These are phyloP conservation scores for Globisporangium spinosum DNA, from an alignment of 352 stramenopile genomes.

Conservation along the genomic window DNA sequence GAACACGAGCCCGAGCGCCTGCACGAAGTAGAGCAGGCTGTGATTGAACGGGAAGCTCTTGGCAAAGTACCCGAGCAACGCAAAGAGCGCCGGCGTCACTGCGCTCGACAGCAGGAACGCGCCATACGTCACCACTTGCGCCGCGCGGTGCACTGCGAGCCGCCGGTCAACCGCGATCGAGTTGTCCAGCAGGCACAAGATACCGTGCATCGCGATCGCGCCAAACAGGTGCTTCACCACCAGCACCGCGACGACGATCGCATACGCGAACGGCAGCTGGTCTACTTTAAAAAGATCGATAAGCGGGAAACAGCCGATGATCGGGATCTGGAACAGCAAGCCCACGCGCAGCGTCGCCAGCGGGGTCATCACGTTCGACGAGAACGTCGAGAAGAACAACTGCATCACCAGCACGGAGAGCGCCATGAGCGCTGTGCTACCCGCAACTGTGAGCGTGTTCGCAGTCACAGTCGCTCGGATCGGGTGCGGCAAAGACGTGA, in stretches of 20 bases:
- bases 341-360: constrained; percentile 72
- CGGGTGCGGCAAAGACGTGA: constrained; percentile 23
- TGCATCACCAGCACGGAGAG: constrained; percentile 50
- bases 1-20: constrained; percentile 59
- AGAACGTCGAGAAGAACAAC: constrained; percentile 45
- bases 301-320: constrained; percentile 64
- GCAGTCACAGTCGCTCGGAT: constrained; percentile 41
- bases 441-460: constrained; percentile 55
- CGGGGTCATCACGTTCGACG: constrained; percentile 69
- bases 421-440: constrained; percentile 49
- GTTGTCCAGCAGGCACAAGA: constrained; percentile 74
- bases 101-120: constrained; percentile 53
- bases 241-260: constrained; percentile 53
- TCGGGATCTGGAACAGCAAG: constrained; percentile 71
- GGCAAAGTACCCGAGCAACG: constrained; percentile 69
- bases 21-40: constrained; percentile 75
- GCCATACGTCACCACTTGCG: constrained; percentile 56
- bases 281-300: constrained; percentile 72
- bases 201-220: constrained; percentile 56
- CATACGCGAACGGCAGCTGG: constrained; percentile 52
- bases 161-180: constrained; percentile 72
- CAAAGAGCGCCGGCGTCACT: constrained; percentile 56
- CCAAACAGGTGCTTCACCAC: constrained; percentile 61
- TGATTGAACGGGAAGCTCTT: constrained; percentile 76
- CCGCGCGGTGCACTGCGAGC: constrained; percentile 62